Evolutionary conservation across 768 basidiomycete species (phyloP).

Genomic region (Fibroporia radiculosa): DNA sequence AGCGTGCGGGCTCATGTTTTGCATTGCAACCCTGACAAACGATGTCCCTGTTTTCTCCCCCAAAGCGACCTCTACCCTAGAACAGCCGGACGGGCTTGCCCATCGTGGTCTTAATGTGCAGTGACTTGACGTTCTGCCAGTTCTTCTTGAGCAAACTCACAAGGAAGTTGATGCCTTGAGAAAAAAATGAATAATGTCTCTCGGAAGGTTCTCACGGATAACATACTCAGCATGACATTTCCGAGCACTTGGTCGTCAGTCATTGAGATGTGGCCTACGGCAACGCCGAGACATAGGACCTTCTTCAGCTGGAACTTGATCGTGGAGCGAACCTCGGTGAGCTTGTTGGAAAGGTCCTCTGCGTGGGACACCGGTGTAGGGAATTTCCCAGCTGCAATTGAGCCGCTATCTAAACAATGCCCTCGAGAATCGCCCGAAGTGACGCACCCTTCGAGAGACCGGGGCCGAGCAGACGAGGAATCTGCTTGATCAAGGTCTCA

Average conservation of each 20-base stretch:
- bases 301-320: conserved; percentile 99
- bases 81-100: conserved; percentile 95
- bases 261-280: conserved; percentile 97
- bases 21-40: conserved; percentile 48
- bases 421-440: neutral
- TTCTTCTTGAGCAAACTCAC: conserved; percentile 99
- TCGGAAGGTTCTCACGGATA: neutral
- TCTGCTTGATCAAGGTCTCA: conserved; percentile 98
- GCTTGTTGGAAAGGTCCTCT: conserved; percentile 86
- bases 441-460: conserved; percentile 94
- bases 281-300: conserved; percentile 97
- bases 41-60: neutral
- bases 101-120: conserved; percentile 99
- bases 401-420: neutral
- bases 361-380: conserved; percentile 91
- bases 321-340: conserved; percentile 93
- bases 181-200: conserved; percentile 4
- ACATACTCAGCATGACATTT: conserved; percentile 94
- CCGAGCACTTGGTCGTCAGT: conserved; percentile 92
- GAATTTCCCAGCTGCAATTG: conserved; percentile 86
- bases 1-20: conserved; percentile 97
- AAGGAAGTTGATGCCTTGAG: conserved; percentile 94
- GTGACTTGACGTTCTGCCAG: conserved; percentile 98
- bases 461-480: conserved; percentile 98
- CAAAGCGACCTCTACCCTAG: conserved; percentile 33